Base-by-base conservation (phyloP, 2,329 filamentous ascomycete species). In the Botrytis medusae region DNA sequence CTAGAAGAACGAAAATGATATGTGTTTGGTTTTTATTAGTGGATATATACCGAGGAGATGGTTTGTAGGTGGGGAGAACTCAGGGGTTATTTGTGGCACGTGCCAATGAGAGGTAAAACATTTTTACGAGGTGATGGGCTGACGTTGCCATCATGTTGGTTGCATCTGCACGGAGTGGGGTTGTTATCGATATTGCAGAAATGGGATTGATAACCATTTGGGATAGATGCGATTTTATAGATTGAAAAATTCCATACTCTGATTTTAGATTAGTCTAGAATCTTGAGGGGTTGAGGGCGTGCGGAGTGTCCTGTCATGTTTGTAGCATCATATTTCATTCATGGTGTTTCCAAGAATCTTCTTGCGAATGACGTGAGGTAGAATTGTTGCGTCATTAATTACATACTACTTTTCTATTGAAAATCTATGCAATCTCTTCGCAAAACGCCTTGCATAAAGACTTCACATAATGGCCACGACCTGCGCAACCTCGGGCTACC, bases 1-100 rank as follows among this genome's bases (percentile, higher is more conserved):
- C 51, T 54, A 9, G 51, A 54, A 51, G 44, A 29, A n/a, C 22
- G 44, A 18, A 20, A n/a, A 25, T 37, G 46, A 67, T 16, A 34
- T 51, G 63, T 67, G 44, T 67, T 67, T 25, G 14, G 34, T n/a
- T 67, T 34, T n/a, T n/a, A 51, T 51, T 51, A 67, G 44, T 37
- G 63, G 44, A 67, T 37, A 40, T 48, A 46, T 67, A 51, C 63
- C 63, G 44, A 67, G 32, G 20, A 46, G 32, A 34, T 37, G 63
- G 63, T 46, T 67, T 25, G 7, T 51, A 18, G 32, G 63, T 67
- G 63, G 44, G 32, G 63, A 8, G 7, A 14, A n/a, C 18, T 67
- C 63, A 51, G 44, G 63, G 44, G 44, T 51, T n/a, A 32, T 51
- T 51, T 51, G 32, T 37, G 22, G 63, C 63, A 67, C 63, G 44